Conservation (phyloP, 306 rosid species). For the Corylus heterophylla region DNA sequence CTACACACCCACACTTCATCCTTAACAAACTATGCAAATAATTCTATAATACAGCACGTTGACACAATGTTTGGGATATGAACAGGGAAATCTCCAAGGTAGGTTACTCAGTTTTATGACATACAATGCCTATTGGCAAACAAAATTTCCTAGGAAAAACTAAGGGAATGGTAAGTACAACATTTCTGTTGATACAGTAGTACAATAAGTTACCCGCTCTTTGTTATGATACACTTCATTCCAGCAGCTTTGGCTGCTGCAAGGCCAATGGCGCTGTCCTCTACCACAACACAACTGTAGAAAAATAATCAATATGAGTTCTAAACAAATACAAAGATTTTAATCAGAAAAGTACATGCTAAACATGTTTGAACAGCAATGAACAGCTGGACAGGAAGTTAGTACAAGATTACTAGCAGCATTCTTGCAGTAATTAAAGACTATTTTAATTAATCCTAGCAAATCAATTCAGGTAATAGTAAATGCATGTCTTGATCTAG, state of each 20-base stretch:
- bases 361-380: not conserved
- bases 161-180: conserved; percentile 6
- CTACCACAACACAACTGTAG: conserved; percentile 90
- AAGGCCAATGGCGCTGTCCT: conserved; percentile 95
- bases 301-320: conserved; percentile 18
- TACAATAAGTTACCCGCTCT: conserved; percentile 66
- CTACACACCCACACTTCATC: no score
- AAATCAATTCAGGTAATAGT: conserved; percentile 12
- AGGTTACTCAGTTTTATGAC: conserved; percentile 17
- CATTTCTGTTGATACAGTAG: not conserved
- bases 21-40: no score
- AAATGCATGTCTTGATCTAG: conserved; percentile 12
- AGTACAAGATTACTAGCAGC: conserved; percentile 16
- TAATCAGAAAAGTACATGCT: not conserved
- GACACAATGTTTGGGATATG: no score
- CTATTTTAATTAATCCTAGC: not conserved
- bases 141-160: not conserved
- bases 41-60: no score
- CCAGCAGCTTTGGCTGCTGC: conserved; percentile 96
- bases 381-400: not conserved
- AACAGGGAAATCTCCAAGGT: not conserved
- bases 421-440: not conserved
- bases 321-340: conserved; percentile 18
- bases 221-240: conserved; percentile 89
- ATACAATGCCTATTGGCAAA: conserved; percentile 15